Conservation (phyloP, 805 yeast species). For the Torulaspora gathmanii region DNA sequence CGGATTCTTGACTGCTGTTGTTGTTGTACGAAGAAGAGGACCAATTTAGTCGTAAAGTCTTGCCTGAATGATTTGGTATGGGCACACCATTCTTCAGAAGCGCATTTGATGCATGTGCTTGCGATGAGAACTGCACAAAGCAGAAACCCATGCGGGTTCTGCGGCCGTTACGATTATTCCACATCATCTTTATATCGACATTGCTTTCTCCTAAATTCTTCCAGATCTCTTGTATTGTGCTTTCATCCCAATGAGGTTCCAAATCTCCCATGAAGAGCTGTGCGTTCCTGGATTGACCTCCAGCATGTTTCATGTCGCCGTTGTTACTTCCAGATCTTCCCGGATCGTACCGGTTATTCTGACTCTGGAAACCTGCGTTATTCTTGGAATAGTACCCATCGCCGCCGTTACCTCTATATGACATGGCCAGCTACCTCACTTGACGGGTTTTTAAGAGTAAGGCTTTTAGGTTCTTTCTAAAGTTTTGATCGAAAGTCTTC, state of each 20-base stretch:
- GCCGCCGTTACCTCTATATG: conserved; percentile 6
- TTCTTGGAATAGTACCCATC: conserved; percentile 5
- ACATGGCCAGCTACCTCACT: conserved; percentile 3
- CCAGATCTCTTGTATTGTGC: conserved; percentile 65
- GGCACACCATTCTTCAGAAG: conserved; percentile 60
- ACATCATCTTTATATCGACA: conserved; percentile 62
- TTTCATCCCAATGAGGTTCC: conserved; percentile 80
- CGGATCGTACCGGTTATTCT: conserved; percentile 5
- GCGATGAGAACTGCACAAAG: conserved; percentile 66
- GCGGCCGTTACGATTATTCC: conserved; percentile 45
- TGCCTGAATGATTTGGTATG: conserved; percentile 55
- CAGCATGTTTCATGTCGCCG: not conserved
- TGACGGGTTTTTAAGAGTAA: not conserved
- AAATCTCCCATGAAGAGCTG: conserved; percentile 86
- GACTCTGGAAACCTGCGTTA: not conserved
- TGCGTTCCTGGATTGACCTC: conserved; percentile 10
- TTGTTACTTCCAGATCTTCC: not conserved
- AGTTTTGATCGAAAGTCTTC: not conserved
- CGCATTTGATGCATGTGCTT: conserved; percentile 61
- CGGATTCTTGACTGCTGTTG: conserved; percentile 13
- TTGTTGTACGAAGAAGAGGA: conserved; percentile 28
- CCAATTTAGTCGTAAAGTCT: conserved; percentile 70
- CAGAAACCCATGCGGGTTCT: conserved; percentile 66
- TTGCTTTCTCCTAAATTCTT: conserved; percentile 54
- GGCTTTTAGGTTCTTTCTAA: not conserved